A percentile compares a stretch with the other conserved stretches of the same genome.
Conservation (phyloP, 1,284 basidiomycete genomes). For the Fomitopsis betulina region DNA sequence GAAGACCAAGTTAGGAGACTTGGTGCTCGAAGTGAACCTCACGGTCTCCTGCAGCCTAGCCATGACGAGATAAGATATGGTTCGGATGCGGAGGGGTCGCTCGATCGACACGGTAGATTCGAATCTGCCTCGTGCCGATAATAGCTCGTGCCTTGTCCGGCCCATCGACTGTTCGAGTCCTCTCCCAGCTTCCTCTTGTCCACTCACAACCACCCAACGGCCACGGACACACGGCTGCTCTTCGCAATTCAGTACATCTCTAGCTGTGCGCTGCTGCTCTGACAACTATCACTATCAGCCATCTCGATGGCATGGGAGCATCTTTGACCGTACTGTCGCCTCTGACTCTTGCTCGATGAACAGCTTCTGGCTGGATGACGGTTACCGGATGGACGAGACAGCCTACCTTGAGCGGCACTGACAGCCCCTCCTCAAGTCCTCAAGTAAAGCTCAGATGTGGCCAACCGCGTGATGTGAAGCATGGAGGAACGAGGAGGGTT, state of each 20-base stretch:
- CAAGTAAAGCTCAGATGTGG: background rate
- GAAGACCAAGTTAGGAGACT: background rate
- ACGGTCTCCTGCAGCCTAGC: background rate
- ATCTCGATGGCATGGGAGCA: background rate
- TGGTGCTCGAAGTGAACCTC: background rate
- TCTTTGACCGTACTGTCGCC: background rate
- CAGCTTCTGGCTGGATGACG: background rate
- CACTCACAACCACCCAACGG: background rate
- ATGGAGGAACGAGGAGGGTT: background rate
- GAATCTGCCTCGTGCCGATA: slow-evolving; percentile 4
- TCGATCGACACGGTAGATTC: background rate
- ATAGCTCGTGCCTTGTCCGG: background rate
- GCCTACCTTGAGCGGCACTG: background rate
- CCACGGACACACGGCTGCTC: background rate
- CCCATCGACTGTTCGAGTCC: background rate
- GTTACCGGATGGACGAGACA: background rate
- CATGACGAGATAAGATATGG: slow-evolving; percentile 5
- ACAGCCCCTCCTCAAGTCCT: background rate
- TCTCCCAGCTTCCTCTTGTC: background rate
- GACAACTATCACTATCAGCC: slow-evolving; percentile 1
- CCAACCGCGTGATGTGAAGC: background rate
- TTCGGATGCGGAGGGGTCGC: background rate
- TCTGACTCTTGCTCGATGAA: background rate
- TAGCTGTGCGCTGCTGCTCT: background rate
- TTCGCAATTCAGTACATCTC: slow-evolving; percentile 1